Conservation (phyloP, 148 eudicot genomes). For the Cornus suecica region DNA sequence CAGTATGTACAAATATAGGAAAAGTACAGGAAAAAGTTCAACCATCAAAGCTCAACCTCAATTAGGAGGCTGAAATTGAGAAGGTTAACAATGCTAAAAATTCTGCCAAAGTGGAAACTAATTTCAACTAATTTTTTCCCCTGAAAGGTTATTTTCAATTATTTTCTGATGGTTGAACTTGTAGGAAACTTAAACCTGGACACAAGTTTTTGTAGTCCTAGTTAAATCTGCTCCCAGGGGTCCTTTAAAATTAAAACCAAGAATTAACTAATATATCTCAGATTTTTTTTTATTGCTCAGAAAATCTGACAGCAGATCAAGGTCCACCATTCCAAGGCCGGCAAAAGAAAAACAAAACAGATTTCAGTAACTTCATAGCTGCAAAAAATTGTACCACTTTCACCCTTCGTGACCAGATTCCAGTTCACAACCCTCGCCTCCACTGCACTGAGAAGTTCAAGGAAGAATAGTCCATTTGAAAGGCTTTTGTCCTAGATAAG, state of each 20-base stretch:
- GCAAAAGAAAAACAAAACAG: neutral
- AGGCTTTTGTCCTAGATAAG: slow-evolving; percentile 74
- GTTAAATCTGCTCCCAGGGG: neutral
- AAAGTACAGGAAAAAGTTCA: no score
- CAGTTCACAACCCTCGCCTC: slow-evolving; percentile 95
- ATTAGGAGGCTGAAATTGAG: neutral
- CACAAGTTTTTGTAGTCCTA: neutral
- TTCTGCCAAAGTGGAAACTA: neutral
- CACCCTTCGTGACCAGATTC: slow-evolving; percentile 97
- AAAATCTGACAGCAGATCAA: neutral
- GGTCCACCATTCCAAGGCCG: neutral
- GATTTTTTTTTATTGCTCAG: neutral
- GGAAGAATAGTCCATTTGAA: slow-evolving; percentile 82
- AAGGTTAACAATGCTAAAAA: neutral
- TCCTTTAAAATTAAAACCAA: neutral
- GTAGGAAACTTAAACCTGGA: neutral
- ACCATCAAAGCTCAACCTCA: neutral
- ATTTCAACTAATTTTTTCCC: no score
- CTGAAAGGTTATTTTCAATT: no score
- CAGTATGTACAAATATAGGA: neutral
- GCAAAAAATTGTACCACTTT: slow-evolving; percentile 48
- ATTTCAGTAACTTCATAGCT: neutral
- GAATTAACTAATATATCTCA: neutral
- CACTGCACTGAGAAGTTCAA: slow-evolving; percentile 91
- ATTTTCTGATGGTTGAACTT: neutral